Evolutionary conservation across 1,284 basidiomycete genomes (phyloP).

Genomic region (Irpex rosettiformis): DNA sequence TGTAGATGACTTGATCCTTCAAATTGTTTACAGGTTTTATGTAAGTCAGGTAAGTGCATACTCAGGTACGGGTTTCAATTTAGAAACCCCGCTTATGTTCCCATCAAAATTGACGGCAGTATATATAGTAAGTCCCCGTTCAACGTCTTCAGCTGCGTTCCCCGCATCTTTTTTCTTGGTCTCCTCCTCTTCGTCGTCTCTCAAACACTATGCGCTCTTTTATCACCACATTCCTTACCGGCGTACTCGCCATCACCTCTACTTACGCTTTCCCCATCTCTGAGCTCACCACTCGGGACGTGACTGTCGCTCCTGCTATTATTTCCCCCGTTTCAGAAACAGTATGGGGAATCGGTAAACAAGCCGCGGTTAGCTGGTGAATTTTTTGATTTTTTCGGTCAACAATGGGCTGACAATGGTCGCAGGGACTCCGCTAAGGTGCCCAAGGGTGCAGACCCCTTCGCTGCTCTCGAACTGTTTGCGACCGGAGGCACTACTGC

Average conservation of each 20-base stretch:
- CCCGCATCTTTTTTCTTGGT: not conserved
- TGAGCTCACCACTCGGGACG: conserved; percentile 1
- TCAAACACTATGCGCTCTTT: conserved; percentile 4
- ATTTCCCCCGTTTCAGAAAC: conserved; percentile 6
- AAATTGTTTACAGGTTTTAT: no score
- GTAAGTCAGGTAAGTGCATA: no score
- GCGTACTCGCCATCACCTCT: conserved; percentile 2
- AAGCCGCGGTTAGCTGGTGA: conserved; percentile 7
- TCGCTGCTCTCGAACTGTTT: conserved; percentile 3
- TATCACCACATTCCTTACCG: conserved; percentile 9
- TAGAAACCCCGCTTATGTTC: not conserved
- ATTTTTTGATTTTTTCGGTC: not conserved
- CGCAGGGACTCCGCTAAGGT: conserved; percentile 6
- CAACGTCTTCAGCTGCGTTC: not conserved
- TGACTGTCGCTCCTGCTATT: conserved; percentile 2
- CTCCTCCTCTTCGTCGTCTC: not conserved
- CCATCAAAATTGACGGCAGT: not conserved
- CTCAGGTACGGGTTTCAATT: not conserved
- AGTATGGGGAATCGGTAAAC: conserved; percentile 6
- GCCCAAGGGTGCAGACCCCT: conserved; percentile 4
- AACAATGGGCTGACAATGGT: not conserved
- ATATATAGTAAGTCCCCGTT: no score
- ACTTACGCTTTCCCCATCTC: not conserved
- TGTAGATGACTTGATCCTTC: no score
- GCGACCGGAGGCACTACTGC: not conserved